phyloP scores from a whole-genome alignment of 2,329 filamentous ascomycete species.

The Talaromyces sp. region DNA sequence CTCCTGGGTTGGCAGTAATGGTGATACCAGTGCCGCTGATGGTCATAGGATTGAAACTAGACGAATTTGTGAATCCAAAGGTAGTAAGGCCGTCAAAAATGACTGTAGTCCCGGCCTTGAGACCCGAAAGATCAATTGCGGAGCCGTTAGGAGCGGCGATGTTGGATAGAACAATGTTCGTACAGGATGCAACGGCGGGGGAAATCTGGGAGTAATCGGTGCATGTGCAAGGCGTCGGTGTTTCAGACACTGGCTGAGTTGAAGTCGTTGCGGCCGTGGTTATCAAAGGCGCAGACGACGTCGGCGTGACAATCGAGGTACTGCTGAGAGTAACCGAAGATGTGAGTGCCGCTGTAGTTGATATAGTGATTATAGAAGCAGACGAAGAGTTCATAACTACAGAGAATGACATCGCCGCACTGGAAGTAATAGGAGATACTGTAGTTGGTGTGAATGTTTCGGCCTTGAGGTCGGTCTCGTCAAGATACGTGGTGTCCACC shows the following conservation, averaged over 20 bases:
- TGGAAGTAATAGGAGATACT: neutral
- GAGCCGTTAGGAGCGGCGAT: conserved; percentile 2
- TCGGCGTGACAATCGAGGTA: neutral
- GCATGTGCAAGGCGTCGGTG: neutral
- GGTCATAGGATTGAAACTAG: neutral
- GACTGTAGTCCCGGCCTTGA: neutral
- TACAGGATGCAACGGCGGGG: neutral
- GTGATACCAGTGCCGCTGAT: neutral
- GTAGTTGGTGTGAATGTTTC: neutral
- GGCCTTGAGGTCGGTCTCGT: neutral
- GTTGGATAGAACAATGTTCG: neutral
- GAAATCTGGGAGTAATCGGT: neutral
- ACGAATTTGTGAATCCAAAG: conserved; percentile 2
- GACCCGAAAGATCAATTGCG: neutral
- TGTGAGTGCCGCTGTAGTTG: neutral
- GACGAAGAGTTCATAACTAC: neutral
- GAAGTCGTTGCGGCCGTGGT: neutral
- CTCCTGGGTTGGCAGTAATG: neutral
- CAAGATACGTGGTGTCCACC: neutral
- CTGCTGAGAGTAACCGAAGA: neutral
- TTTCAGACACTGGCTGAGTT: neutral
- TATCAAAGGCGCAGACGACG: neutral
- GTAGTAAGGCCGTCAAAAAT: neutral
- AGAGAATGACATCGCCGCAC: neutral
- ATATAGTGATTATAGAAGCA: neutral